Evolutionary conservation across 805 yeast genomes (phyloP), one percentile per base, ranked within the genome.

Genomic region (Ogataea thermomethanolica): DNA sequence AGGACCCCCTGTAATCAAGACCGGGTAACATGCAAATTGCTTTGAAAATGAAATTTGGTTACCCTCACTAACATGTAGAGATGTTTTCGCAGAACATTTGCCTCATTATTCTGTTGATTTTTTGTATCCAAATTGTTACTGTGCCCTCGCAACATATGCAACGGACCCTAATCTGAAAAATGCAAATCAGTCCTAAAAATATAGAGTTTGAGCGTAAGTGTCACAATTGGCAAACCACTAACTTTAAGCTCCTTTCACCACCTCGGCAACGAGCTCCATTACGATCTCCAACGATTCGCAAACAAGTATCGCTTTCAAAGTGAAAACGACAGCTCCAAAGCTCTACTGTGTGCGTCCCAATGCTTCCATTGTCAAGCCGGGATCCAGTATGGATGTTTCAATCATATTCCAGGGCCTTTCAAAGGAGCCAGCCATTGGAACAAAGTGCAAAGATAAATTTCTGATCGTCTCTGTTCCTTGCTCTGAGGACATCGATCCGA

Each of bases 271-370:
- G 12, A 83, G 81, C 59, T 66, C 70, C 41, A 69, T 81, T 54
- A 62, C 67, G 32, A 71, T 81, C 49, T 61, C 70, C 29, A 84
- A 84, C 62, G 81, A 79, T 53, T 45, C 61, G 17, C 63, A 76
- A 11, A 70, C 71, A 39, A 67, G 79, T 24, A 66, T 78, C 55
- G 96, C 96, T 23, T 93, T 88, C 74, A 93, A 93, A 70, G 97
- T 93, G 59, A 93, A 91, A 69, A 91, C 99, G 33, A 93, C 99
- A 6, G 97, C 98, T 8, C 99, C 99, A 46, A 90, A 87, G 64
- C 71, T 87, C 64, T 75, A 90, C 71, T 87, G 96, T 64, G 98
- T 93, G 37, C 83, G 96, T 67, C 99, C 99, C 48, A 93, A 90
- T 64, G 91, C 97, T 44, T 79, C 93, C 11, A 63, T 83, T 25